These are phyloP conservation scores for Eucalyptus marginata DNA, from an alignment of 345 rosid genomes.

Conservation along the genomic window DNA sequence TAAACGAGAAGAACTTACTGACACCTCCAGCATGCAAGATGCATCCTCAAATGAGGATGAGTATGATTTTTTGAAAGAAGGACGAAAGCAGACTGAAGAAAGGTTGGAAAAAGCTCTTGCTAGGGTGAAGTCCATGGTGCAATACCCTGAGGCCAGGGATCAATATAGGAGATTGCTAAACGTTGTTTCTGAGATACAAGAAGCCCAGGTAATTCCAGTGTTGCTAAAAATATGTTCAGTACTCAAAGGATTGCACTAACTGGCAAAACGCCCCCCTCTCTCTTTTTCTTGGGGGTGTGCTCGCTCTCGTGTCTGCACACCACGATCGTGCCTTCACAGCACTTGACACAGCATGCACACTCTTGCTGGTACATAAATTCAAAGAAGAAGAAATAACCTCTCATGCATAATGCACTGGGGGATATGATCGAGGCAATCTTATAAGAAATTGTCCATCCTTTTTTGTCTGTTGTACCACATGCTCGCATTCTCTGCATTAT, in stretches of 20 bases:
- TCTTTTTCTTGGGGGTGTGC: neutral
- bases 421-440: neutral
- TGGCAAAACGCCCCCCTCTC: neutral
- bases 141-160: slow-evolving; percentile 84
- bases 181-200: slow-evolving; percentile 71
- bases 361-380: neutral
- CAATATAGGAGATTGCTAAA: slow-evolving; percentile 69
- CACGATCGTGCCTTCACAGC: neutral
- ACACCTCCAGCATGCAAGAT: slow-evolving; percentile 21
- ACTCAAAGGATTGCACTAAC: neutral
- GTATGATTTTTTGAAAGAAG: slow-evolving; percentile 72
- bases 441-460: neutral
- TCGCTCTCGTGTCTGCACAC: neutral
- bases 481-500: neutral
- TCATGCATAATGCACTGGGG: neutral
- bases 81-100: slow-evolving; percentile 82
- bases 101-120: slow-evolving; percentile 72
- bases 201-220: slow-evolving; percentile 41
- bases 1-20: slow-evolving; percentile 41
- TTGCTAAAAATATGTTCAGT: neutral
- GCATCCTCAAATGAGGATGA: slow-evolving; percentile 53
- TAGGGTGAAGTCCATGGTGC: slow-evolving; percentile 89
- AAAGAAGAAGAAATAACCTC: neutral
- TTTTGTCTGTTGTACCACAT: neutral
- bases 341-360: neutral